These are phyloP conservation scores for Lecanicillium sp. DNA, from an alignment of 2,329 filamentous ascomycete genomes.

Conservation along the genomic window DNA sequence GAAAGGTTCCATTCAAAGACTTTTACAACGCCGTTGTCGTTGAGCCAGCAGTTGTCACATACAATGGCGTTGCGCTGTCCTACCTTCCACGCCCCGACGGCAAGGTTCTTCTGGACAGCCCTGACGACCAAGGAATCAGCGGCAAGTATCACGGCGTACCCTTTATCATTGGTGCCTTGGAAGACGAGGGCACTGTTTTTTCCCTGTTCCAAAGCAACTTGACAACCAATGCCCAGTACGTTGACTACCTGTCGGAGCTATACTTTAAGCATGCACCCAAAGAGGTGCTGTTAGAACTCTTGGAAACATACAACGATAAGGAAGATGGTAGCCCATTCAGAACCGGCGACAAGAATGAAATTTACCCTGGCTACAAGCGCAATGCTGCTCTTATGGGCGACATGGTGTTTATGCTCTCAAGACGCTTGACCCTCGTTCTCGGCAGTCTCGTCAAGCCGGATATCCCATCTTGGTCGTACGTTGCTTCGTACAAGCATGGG, in stretches of 20 bases:
- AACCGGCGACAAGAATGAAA: background rate
- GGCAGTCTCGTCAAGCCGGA: conserved; percentile 37
- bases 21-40: background rate
- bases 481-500: conserved; percentile 63
- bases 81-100: conserved; percentile 1
- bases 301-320: background rate
- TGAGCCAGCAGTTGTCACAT: background rate
- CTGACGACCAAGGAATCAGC: background rate
- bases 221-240: background rate
- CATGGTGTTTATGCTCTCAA: background rate
- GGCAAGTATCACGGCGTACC: background rate
- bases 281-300: background rate
- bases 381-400: background rate
- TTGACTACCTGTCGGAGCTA: background rate
- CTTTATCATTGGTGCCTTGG: conserved; percentile 1
- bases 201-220: background rate
- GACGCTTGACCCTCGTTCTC: conserved; percentile 13
- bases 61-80: background rate
- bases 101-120: background rate
- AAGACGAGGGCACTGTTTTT: conserved; percentile 4
- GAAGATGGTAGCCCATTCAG: background rate
- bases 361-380: conserved; percentile 2
- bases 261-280: background rate
- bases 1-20: conserved; percentile 44
- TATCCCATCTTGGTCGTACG: conserved; percentile 66